A percentile compares a stretch with the other conserved stretches of the same genome.
These are phyloP conservation scores for Aphanocladium album DNA, from an alignment of 2,329 filamentous ascomycete species.

Conservation along the genomic window DNA sequence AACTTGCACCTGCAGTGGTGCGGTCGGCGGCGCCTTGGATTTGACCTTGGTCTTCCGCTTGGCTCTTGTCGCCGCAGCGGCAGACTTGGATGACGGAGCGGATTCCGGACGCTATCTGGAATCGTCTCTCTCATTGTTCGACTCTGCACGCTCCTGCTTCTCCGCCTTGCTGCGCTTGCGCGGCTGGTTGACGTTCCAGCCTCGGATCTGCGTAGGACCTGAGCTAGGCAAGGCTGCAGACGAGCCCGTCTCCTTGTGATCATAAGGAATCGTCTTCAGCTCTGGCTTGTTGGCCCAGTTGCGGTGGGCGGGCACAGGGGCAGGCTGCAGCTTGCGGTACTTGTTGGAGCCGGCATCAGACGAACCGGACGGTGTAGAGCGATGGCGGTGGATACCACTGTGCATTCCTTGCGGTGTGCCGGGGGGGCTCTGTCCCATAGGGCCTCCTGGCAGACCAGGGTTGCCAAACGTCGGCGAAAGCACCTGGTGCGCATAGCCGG, in stretches of 20 bases:
- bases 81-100: constrained; percentile 15
- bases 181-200: constrained; percentile 47
- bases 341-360: constrained; percentile 37
- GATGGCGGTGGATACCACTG: constrained; percentile 29
- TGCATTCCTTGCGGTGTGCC: constrained; percentile 28
- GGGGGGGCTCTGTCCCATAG: constrained; percentile 31
- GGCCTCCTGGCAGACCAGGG: constrained; percentile 24
- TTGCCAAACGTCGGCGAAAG: constrained; percentile 35
- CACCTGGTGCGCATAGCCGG: constrained; percentile 27
- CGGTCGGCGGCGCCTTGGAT: neutral
- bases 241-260: constrained; percentile 54
- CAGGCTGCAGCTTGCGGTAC: constrained; percentile 55
- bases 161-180: constrained; percentile 32
- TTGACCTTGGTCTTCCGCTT: neutral
- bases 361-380: constrained; percentile 34
- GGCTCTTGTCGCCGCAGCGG: neutral
- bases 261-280: constrained; percentile 55
- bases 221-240: constrained; percentile 51
- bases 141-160: constrained; percentile 28
- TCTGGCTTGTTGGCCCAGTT: constrained; percentile 44
- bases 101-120: constrained; percentile 33
- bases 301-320: constrained; percentile 48
- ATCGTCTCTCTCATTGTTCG: constrained; percentile 31
- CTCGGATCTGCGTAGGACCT: constrained; percentile 52
- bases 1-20: constrained; percentile 1